Evolutionary conservation across 345 rosid genomes (phyloP), one percentile per base, ranked within the genome.

Genomic region (Carallia pectinifolia): DNA sequence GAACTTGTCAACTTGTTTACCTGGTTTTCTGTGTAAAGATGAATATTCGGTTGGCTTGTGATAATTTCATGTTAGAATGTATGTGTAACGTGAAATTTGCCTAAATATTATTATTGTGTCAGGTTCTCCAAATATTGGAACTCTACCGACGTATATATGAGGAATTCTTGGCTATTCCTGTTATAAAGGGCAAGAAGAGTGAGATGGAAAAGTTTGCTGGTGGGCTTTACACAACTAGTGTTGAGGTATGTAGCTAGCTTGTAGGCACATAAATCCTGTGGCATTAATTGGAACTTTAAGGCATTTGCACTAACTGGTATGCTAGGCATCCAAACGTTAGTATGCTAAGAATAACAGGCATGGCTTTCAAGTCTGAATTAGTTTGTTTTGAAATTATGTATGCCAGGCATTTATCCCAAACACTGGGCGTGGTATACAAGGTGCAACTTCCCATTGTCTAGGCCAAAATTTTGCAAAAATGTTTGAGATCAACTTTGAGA

Each of bases 181-280:
- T 95, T 67, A 77, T 90, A 64, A 95, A 95, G 81, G 99, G 99
- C 47, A 88, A 81, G 86, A 95, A 92, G 84, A 95, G 97, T 85
- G 99, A 95, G 83, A 75, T 85, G 75, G 97, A 92, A 82, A 95
- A 95, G 86, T 95, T 92, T 82, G 97, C 97, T 70, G 99, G 97
- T 65, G 99, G 97, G 60, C 92, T 86, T 77, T 95, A 95, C 87
- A 95, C 97, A 30, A 95, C 91, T 5, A 90, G 96, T 68, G 97
- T 95, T 7, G 97, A 95, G 99, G 97, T 86, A 82, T 47, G 17
- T 55, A 53, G 53, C 19, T 65, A 34, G 53, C 59, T 4, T 47
- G 33, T 54, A 75, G 38, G 29, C 4, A 16, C 23, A 15, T 12
- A 55, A 53, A 7, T 27, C 52, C 44, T 31, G 0, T 62, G 6